These are phyloP conservation scores for Tulasnella sp. DNA, from an alignment of 768 basidiomycete genomes.

Conservation along the genomic window DNA sequence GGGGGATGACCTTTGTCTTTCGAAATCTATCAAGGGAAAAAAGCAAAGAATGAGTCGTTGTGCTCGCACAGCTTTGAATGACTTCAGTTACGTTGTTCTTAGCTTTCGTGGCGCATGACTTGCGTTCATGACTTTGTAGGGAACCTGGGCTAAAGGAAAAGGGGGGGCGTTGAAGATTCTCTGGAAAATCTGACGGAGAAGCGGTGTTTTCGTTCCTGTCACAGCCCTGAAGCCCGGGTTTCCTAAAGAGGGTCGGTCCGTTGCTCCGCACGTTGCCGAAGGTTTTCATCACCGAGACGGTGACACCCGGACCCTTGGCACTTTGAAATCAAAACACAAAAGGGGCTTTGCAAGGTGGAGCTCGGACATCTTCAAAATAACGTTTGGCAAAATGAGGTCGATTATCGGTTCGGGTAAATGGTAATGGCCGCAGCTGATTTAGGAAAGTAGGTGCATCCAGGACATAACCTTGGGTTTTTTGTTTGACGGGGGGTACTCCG, in stretches of 20 bases:
- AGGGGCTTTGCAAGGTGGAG: too few relatives aligned
- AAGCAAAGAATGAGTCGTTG: not conserved
- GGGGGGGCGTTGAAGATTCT: not conserved
- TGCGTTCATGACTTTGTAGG: not conserved
- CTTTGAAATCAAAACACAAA: not conserved
- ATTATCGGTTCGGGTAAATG: too few relatives aligned
- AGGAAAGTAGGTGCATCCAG: too few relatives aligned
- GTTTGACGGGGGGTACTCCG: too few relatives aligned
- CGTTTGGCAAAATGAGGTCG: too few relatives aligned
- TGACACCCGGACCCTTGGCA: not conserved
- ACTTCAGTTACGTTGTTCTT: slow-evolving; percentile 60
- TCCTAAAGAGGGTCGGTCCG: not conserved
- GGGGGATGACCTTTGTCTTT: slow-evolving; percentile 70
- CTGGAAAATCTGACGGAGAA: not conserved
- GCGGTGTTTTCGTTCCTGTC: slow-evolving; percentile 18
- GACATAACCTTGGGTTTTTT: too few relatives aligned
- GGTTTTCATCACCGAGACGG: not conserved
- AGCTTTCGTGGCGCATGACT: slow-evolving; percentile 40
- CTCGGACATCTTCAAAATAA: too few relatives aligned
- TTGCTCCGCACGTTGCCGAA: not conserved
- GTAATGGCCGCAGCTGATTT: too few relatives aligned
- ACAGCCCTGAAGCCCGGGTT: not conserved
- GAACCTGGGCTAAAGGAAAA: not conserved
- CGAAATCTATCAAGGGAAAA: slow-evolving; percentile 60
- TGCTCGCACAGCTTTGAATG: not conserved